Conservation (phyloP, 2,329 filamentous ascomycete genomes). For the Tolypocladium pustulatum region DNA sequence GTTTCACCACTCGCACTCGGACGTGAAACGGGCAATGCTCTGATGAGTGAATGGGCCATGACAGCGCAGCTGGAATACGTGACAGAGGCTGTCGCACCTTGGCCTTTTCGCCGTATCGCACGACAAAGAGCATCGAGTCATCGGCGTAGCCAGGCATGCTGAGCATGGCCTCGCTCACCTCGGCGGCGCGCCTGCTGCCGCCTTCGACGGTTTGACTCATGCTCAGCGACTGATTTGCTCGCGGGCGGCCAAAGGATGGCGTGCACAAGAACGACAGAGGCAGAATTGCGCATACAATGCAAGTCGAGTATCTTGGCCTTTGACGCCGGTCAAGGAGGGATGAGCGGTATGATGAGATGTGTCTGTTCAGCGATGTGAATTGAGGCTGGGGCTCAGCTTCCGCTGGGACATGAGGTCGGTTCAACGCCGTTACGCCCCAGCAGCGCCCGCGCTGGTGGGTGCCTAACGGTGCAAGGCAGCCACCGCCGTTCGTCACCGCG, state of each 20-base stretch:
- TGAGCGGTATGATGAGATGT: not conserved
- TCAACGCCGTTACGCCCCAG: not conserved
- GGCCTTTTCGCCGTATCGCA: slow-evolving; percentile 13
- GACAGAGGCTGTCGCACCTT: slow-evolving; percentile 9
- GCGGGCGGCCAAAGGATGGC: too few species aligned
- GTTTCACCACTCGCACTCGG: not conserved
- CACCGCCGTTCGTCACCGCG: too few species aligned
- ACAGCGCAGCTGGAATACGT: not conserved
- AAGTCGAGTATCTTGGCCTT: not conserved
- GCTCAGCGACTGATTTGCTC: not conserved
- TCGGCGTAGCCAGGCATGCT: slow-evolving; percentile 16
- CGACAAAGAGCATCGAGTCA: slow-evolving; percentile 18
- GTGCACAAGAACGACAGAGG: not conserved
- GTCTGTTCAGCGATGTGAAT: not conserved
- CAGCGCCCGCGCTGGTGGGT: not conserved
- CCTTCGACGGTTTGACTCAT: not conserved
- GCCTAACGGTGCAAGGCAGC: not conserved
- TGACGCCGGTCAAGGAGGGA: not conserved
- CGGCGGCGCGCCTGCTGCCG: slow-evolving; percentile 14
- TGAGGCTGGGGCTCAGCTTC: not conserved
- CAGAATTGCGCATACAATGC: not conserved
- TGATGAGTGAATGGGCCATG: not conserved
- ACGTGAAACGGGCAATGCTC: not conserved
- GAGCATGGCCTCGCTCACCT: slow-evolving; percentile 15
- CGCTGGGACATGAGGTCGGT: not conserved